Base-by-base conservation (phyloP, 305 asterid species). In the Fraxinus dipetala region DNA sequence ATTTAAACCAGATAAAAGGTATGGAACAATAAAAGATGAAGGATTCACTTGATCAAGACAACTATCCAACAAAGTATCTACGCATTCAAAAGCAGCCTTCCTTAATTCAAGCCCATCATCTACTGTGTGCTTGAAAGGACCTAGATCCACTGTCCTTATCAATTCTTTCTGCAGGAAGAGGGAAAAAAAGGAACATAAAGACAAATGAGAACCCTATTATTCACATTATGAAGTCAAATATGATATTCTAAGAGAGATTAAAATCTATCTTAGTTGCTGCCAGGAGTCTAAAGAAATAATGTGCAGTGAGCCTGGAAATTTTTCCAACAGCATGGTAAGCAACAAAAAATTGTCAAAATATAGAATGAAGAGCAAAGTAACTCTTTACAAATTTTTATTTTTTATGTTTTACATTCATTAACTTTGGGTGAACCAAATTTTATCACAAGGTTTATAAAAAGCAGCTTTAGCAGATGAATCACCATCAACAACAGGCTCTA, bases 101-200 rank as follows among this genome's bases (percentile, higher is more conserved):
- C 99, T 93, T 88, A 96, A 90, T 86, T 96, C 99, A 81, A 96
- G 99, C 84, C 99, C 99, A 88, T 96, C 99, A 77, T 96, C 99
- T 31, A 96, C 98, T 35, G 98, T 96, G 91, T 94, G 99, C 91
- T 96, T 94, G 92, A 96, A 94, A 84, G 99, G 99, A 83, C 99
- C 99, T 51, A 96, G 89, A 87, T 96, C 98, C 72, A 96, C 98
- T 24, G 97, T 96, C 88, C 98, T 92, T 85, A 96, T 96, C 92
- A 96, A 87, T 88, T 96, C 98, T 96, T 91, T 89, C 99, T 96
- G 98, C 90, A 87, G 74, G 82, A 67, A 81, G 79, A 84, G 18
- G 10, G 67, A 1, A 67, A 54, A 45, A 28, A 81, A 35, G 28
- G 45, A 51, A 34, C 9, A 77, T 35, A 13, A 56, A n/a, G 26